Conservation (phyloP, 2,329 filamentous ascomycete species). For the Alternaria conjuncta region DNA sequence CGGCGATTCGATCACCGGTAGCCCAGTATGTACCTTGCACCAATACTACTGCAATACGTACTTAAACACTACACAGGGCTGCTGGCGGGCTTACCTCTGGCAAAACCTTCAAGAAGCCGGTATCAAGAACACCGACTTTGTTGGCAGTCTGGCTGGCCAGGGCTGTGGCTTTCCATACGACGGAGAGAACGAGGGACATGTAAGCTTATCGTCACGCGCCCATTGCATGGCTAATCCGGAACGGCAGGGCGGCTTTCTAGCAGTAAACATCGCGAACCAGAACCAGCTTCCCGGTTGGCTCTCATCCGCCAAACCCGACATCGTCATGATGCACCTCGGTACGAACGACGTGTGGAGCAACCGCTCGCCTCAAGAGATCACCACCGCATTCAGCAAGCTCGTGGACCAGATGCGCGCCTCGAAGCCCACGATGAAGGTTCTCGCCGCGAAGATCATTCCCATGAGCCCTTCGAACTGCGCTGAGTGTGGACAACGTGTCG, state of each 20-base stretch:
- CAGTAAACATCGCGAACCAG: slow-evolving; percentile 47
- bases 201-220: slow-evolving; percentile 3
- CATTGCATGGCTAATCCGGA: not conserved
- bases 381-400: slow-evolving; percentile 45
- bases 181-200: slow-evolving; percentile 52
- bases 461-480: slow-evolving; percentile 16
- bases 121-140: slow-evolving; percentile 35
- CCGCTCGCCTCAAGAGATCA: slow-evolving; percentile 34
- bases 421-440: slow-evolving; percentile 48
- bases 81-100: slow-evolving; percentile 38
- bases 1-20: slow-evolving; percentile 33
- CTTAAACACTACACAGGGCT: slow-evolving; percentile 25
- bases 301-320: slow-evolving; percentile 44
- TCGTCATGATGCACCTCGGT: slow-evolving; percentile 53
- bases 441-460: slow-evolving; percentile 32
- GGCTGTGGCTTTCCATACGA: slow-evolving; percentile 53
- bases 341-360: slow-evolving; percentile 51
- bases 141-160: slow-evolving; percentile 36
- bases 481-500: slow-evolving; percentile 11
- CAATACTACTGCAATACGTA: not conserved
- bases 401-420: slow-evolving; percentile 50
- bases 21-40: slow-evolving; percentile 9
- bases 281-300: slow-evolving; percentile 49
- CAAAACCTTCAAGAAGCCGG: slow-evolving; percentile 27
- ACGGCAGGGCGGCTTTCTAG: slow-evolving; percentile 19